Evolutionary conservation across 225 moss, liverwort and hornwort genomes (phyloP).

Genomic region (Polytrichum commune): DNA sequence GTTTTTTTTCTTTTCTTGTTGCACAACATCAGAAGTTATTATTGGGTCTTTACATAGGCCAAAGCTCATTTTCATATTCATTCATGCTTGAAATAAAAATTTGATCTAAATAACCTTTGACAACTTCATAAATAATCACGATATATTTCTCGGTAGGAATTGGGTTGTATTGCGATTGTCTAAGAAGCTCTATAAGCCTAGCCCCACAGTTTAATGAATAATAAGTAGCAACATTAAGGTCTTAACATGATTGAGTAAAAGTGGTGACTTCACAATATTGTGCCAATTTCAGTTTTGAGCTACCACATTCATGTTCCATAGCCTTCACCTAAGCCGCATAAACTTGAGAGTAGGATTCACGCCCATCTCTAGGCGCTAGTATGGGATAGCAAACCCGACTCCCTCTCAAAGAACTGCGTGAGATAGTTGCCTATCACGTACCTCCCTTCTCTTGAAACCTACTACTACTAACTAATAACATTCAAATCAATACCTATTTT

Average conservation of each 20-base stretch:
- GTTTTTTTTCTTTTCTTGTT: conserved; percentile 1
- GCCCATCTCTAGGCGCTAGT: background rate
- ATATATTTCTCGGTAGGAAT: conserved; percentile 1
- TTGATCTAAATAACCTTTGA: conserved; percentile 1
- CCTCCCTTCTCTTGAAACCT: too few relatives aligned
- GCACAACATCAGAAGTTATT: background rate
- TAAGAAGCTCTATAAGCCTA: conserved; percentile 4
- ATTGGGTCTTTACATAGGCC: conserved; percentile 6
- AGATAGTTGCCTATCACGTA: too few relatives aligned
- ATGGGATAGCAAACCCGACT: background rate
- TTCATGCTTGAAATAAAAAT: background rate
- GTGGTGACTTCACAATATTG: conserved; percentile 4
- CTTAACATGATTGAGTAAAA: background rate
- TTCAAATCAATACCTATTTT: too few relatives aligned
- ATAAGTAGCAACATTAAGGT: background rate
- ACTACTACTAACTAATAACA: too few relatives aligned
- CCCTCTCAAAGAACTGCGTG: too few relatives aligned
- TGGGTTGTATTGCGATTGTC: conserved; percentile 4
- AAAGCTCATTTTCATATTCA: conserved; percentile 3
- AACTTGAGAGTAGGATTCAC: background rate
- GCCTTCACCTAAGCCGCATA: background rate
- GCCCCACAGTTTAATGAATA: conserved; percentile 6
- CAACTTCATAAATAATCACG: background rate
- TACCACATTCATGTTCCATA: background rate
- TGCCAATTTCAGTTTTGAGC: background rate